Evolutionary conservation across 2,329 filamentous ascomycete species (phyloP).

Genomic region (Sarocladium strictum): DNA sequence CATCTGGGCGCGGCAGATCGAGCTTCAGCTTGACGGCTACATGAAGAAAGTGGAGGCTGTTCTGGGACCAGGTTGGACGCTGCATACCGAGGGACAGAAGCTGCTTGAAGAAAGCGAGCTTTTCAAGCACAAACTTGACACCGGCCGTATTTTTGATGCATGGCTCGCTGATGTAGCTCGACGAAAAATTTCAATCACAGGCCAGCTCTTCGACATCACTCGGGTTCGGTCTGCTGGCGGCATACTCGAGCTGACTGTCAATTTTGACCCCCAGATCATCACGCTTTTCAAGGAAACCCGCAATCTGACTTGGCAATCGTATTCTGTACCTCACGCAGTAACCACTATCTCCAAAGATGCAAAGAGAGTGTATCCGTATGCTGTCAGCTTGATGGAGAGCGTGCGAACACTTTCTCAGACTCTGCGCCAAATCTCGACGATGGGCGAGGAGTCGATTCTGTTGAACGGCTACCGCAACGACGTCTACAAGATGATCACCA

Average conservation of each 20-base stretch:
- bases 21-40: conserved; percentile 89
- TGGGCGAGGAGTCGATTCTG: conserved; percentile 82
- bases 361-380: conserved; percentile 97
- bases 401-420: conserved; percentile 92
- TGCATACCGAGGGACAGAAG: conserved; percentile 93
- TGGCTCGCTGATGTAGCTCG: conserved; percentile 89
- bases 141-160: conserved; percentile 86
- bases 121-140: conserved; percentile 95
- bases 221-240: conserved; percentile 89
- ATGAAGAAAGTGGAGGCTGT: conserved; percentile 99
- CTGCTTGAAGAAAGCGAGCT: conserved; percentile 84
- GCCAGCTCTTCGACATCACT: conserved; percentile 83
- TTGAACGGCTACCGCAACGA: conserved; percentile 90
- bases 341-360: conserved; percentile 97
- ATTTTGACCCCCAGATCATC: conserved; percentile 96
- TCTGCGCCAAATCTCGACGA: conserved; percentile 72
- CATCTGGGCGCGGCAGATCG: conserved; percentile 96
- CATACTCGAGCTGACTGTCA: conserved; percentile 80
- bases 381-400: conserved; percentile 97
- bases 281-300: conserved; percentile 97
- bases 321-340: conserved; percentile 87
- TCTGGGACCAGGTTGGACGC: conserved; percentile 85
- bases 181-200: conserved; percentile 85
- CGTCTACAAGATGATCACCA: conserved; percentile 74
- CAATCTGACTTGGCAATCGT: conserved; percentile 92